phyloP scores from a whole-genome alignment of 495 filamentous ascomycete species.

The Bombardia bombarda region DNA sequence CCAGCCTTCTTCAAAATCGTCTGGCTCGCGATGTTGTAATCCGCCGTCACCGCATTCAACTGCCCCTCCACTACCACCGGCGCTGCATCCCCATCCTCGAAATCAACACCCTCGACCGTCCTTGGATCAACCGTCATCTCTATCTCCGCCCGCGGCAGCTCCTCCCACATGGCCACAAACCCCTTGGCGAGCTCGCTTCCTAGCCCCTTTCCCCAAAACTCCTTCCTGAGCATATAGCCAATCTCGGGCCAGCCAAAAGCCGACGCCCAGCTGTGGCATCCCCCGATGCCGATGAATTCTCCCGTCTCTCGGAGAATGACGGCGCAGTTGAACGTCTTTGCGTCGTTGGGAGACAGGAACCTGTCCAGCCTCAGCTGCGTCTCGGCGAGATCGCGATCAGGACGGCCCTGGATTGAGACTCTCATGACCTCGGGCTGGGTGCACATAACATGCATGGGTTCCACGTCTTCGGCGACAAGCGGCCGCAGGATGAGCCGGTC shows the following conservation, averaged over 20 bases:
- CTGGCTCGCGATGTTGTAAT: slow-evolving; percentile 27
- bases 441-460: slow-evolving; percentile 30
- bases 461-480: slow-evolving; percentile 26
- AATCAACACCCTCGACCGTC: slow-evolving; percentile 11
- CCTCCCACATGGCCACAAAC: slow-evolving; percentile 28
- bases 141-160: slow-evolving; percentile 27
- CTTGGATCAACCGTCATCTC: slow-evolving; percentile 19
- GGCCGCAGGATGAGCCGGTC: slow-evolving; percentile 38
- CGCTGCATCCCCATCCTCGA: slow-evolving; percentile 8
- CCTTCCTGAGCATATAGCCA: slow-evolving; percentile 38
- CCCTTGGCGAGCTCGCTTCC: slow-evolving; percentile 39
- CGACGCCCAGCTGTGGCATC: slow-evolving; percentile 14
- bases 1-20: slow-evolving; percentile 31
- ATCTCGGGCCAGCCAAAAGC: slow-evolving; percentile 37
- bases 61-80: slow-evolving; percentile 16
- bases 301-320: slow-evolving; percentile 28
- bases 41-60: slow-evolving; percentile 29
- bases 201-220: slow-evolving; percentile 37
- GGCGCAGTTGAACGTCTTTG: slow-evolving; percentile 28
- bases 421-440: slow-evolving; percentile 44
- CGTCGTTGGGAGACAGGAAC: slow-evolving; percentile 26
- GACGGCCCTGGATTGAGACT: slow-evolving; percentile 28
- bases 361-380: slow-evolving; percentile 22
- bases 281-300: slow-evolving; percentile 34
- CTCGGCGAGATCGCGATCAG: slow-evolving; percentile 27